Evolutionary conservation across 192 early-diverging fungal species (phyloP).

Genomic region (Coemansia sp.): DNA sequence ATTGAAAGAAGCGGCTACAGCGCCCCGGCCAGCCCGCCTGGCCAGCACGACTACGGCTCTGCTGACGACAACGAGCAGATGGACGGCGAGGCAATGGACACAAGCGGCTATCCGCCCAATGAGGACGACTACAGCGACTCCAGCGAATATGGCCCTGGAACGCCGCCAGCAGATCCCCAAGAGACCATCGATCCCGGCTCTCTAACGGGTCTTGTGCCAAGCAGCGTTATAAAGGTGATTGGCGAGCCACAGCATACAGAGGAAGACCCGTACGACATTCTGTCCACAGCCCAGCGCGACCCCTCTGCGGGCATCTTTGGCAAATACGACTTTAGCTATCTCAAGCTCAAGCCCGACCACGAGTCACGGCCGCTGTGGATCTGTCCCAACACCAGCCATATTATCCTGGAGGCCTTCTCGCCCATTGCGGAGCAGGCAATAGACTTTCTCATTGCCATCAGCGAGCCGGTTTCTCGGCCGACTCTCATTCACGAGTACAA

Average conservation of each 20-base stretch:
- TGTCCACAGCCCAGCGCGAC: slow-evolving; percentile 38
- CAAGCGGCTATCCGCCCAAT: neutral
- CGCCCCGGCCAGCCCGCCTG: slow-evolving; percentile 19
- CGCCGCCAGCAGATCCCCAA: neutral
- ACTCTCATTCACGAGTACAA: slow-evolving; percentile 76
- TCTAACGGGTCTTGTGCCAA: slow-evolving; percentile 36
- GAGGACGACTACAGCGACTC: slow-evolving; percentile 9
- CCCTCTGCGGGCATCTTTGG: slow-evolving; percentile 60
- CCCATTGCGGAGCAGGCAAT: slow-evolving; percentile 94
- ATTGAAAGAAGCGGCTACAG: slow-evolving; percentile 20
- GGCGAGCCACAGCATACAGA: slow-evolving; percentile 10
- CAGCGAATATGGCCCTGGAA: slow-evolving; percentile 4
- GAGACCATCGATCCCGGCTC: slow-evolving; percentile 25
- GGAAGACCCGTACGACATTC: slow-evolving; percentile 39
- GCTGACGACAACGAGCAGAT: slow-evolving; percentile 6
- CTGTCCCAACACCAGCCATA: slow-evolving; percentile 71
- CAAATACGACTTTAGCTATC: slow-evolving; percentile 70
- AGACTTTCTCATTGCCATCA: slow-evolving; percentile 93
- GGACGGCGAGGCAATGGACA: slow-evolving; percentile 11
- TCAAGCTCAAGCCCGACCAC: slow-evolving; percentile 87
- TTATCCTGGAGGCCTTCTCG: slow-evolving; percentile 96
- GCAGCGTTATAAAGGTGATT: slow-evolving; percentile 20
- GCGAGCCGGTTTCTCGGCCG: slow-evolving; percentile 88
- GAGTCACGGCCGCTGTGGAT: slow-evolving; percentile 89
- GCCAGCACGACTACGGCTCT: slow-evolving; percentile 10